Percentiles rank a stretch among this genome's conserved stretches.
phyloP scores from a whole-genome alignment of 2,329 filamentous ascomycete genomes.

The Clarireedia monteithiana region DNA sequence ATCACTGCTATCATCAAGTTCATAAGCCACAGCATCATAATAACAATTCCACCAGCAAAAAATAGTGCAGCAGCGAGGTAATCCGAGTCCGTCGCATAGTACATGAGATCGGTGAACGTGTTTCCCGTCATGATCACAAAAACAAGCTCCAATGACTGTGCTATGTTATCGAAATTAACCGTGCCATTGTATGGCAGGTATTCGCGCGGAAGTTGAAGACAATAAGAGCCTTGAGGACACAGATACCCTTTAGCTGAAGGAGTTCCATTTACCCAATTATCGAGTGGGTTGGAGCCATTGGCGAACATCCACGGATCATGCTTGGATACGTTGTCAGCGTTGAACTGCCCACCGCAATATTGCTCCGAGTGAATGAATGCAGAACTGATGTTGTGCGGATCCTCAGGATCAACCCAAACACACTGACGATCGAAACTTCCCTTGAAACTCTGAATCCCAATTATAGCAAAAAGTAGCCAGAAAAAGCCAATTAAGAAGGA shows the following conservation, averaged over 20 bases:
- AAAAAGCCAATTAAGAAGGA: constrained; percentile 95
- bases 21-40: constrained; percentile 93
- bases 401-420: constrained; percentile 62
- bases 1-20: constrained; percentile 95
- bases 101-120: constrained; percentile 91
- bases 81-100: constrained; percentile 85
- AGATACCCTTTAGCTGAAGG: constrained; percentile 71
- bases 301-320: constrained; percentile 60
- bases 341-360: constrained; percentile 80
- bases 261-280: constrained; percentile 43
- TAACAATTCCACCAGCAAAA: constrained; percentile 67
- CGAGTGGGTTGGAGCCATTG: neutral
- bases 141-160: constrained; percentile 85
- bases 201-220: constrained; percentile 63
- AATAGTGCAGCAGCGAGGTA: constrained; percentile 81
- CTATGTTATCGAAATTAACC: constrained; percentile 90
- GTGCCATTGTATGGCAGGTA: constrained; percentile 67
- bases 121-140: constrained; percentile 99
- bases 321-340: constrained; percentile 44
- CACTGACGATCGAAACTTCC: constrained; percentile 70
- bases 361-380: constrained; percentile 58
- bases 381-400: constrained; percentile 42
- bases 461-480: constrained; percentile 94
- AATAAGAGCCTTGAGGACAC: constrained; percentile 77
- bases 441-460: constrained; percentile 95